These are phyloP conservation scores for Candida freyschussii DNA, from an alignment of 1,139 yeast genomes.

Conservation along the genomic window DNA sequence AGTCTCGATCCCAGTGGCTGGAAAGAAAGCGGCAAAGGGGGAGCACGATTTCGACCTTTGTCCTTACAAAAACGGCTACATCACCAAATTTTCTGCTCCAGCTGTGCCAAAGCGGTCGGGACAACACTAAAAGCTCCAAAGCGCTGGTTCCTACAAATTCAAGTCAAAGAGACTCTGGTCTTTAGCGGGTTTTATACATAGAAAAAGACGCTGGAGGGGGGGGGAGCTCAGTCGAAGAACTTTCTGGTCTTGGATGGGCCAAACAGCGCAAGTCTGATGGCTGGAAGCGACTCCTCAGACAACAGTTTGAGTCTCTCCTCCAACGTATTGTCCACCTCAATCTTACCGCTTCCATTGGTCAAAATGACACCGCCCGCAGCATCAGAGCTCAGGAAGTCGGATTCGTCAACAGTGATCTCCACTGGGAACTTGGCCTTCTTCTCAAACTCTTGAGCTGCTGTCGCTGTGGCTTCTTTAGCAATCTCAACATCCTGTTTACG, in stretches of 20 bases:
- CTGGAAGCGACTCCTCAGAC: slow-evolving; percentile 85
- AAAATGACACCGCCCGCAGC: slow-evolving; percentile 84
- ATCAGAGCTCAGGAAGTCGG: slow-evolving; percentile 51
- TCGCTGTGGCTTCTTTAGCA: slow-evolving; percentile 58
- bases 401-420: slow-evolving; percentile 49
- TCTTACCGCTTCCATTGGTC: slow-evolving; percentile 68
- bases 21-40: too few species aligned
- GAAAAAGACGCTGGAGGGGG: not conserved
- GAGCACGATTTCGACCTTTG: too few species aligned
- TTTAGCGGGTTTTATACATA: too few species aligned
- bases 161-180: too few species aligned
- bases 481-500: slow-evolving; percentile 63
- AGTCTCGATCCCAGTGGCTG: too few species aligned
- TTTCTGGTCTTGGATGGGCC: slow-evolving; percentile 86
- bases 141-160: too few species aligned
- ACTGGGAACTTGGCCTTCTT: slow-evolving; percentile 50
- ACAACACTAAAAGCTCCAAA: too few species aligned
- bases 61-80: too few species aligned
- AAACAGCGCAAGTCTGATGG: slow-evolving; percentile 83
- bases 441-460: slow-evolving; percentile 61
- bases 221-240: slow-evolving; percentile 61
- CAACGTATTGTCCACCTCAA: slow-evolving; percentile 86
- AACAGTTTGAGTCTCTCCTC: slow-evolving; percentile 87
- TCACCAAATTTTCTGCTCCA: too few species aligned
- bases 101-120: too few species aligned